Evolutionary conservation across 2,329 filamentous ascomycete species (phyloP).

Genomic region (Didymosphaeria variabile): DNA sequence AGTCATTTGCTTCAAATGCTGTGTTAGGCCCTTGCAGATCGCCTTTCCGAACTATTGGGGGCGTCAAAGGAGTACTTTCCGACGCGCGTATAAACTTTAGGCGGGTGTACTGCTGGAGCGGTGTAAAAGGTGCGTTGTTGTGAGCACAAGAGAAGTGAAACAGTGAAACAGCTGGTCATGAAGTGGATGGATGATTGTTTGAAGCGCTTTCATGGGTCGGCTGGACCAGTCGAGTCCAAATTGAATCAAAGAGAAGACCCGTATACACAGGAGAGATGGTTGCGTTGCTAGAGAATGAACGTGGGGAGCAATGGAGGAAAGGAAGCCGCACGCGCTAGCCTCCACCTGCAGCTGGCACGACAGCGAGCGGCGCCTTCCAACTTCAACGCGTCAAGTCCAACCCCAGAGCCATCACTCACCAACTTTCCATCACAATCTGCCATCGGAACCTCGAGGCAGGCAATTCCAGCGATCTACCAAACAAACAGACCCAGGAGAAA

Average conservation of each 20-base stretch:
- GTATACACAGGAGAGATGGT: neutral
- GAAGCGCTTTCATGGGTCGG: neutral
- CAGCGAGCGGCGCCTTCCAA: neutral
- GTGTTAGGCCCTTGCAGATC: neutral
- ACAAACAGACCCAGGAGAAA: neutral
- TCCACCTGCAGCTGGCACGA: neutral
- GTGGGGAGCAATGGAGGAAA: neutral
- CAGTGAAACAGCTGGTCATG: neutral
- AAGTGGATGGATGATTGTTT: neutral
- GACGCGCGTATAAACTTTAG: neutral
- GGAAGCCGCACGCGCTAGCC: neutral
- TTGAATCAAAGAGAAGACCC: neutral
- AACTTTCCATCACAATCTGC: neutral
- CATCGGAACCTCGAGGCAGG: neutral
- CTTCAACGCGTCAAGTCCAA: neutral
- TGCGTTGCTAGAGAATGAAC: neutral
- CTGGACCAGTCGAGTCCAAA: neutral
- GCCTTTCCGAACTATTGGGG: neutral
- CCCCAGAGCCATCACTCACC: too few species aligned
- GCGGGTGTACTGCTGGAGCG: neutral
- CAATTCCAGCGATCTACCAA: neutral
- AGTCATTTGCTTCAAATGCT: neutral
- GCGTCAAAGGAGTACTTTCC: neutral
- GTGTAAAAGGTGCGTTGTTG: neutral
- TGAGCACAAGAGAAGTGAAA: neutral